A percentile compares a stretch with the other conserved stretches of the same genome.
Conservation (phyloP, 495 filamentous ascomycete genomes). For the Xylaria castorea region DNA sequence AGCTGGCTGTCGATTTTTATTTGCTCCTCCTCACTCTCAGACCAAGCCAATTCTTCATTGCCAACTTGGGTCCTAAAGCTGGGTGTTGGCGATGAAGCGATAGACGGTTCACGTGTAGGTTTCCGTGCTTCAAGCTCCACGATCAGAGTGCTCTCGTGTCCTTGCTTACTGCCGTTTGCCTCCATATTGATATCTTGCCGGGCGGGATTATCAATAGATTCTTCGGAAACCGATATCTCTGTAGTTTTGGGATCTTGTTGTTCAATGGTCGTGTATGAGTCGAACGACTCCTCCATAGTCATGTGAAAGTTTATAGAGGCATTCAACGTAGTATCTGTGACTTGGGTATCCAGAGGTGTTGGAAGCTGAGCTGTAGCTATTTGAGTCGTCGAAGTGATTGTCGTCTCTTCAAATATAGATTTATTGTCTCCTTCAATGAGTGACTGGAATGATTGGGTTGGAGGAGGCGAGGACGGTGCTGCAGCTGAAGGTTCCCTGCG, state of each 20-base stretch:
- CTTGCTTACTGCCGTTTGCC: background rate
- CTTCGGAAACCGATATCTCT: background rate
- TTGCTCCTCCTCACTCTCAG: conserved; percentile 19
- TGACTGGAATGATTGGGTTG: conserved; percentile 31
- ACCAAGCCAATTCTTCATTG: conserved; percentile 22
- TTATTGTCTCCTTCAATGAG: conserved; percentile 18
- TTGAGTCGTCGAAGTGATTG: conserved; percentile 10
- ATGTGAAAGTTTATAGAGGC: background rate
- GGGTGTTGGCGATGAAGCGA: conserved; percentile 21
- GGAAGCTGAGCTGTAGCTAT: conserved; percentile 28
- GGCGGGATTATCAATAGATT: background rate
- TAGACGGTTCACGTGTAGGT: conserved; percentile 2
- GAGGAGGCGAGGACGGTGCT: conserved; percentile 32
- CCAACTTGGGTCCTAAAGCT: conserved; percentile 36
- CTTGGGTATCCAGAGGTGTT: conserved; percentile 36
- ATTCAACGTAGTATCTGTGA: conserved; percentile 13
- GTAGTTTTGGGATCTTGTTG: background rate
- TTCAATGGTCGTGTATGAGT: conserved; percentile 7
- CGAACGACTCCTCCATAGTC: background rate
- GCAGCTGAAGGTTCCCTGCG: conserved; percentile 3
- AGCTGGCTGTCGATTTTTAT: background rate
- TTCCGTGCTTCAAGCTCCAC: background rate
- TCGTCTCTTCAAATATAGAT: conserved; percentile 14
- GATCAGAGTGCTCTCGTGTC: background rate
- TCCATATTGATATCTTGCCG: background rate